Evolutionary conservation across 306 rosid genomes (phyloP), one percentile per base, ranked within the genome.

Genomic region (Prunus kanzakura): DNA sequence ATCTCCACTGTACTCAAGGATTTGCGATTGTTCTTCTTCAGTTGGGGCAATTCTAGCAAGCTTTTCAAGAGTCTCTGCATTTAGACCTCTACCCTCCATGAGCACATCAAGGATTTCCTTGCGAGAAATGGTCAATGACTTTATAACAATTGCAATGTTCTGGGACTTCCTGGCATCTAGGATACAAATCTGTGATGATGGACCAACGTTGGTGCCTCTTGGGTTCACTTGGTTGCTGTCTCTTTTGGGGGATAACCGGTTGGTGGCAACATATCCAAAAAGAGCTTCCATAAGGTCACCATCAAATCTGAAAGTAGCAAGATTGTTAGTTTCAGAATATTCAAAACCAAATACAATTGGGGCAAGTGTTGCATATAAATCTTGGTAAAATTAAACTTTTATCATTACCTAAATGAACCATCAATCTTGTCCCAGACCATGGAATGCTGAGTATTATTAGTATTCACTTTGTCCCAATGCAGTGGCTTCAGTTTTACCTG

Each of bases 391-490:
- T 73, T 15, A 22, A 30, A 74, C 1, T 12, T 30, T 63, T 43
- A 43, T 19, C 54, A 20, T 79, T 86, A 96, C 99, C 93, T 91
- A 81, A 91, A 88, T 25, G 99, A 92, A 20, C 96, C 98, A 14
- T 80, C 84, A 73, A 89, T 82, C 80, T 88, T 96, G 84, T 96
- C 93, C 99, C 99, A 96, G 45, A 96, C 97, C 99, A 92, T 92
- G 50, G 99, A 96, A 81, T 86, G 97, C 45, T 90, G 90, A 30
- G 84, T 79, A 29, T 64, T 81, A 16, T 60, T 85, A 20, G 91
- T 87, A 69, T 78, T 92, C 80, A 91, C 90, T 79, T 93, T 95
- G 73, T 96, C 99, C 98, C 99, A 89, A 78, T 92, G 98, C 77
- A 92, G 63, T 14, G 98, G 93, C 91, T 91, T 92, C 82, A 96